These are phyloP conservation scores for Chamaecyparis obtusa DNA, from an alignment of 75 land plant species.

Conservation along the genomic window DNA sequence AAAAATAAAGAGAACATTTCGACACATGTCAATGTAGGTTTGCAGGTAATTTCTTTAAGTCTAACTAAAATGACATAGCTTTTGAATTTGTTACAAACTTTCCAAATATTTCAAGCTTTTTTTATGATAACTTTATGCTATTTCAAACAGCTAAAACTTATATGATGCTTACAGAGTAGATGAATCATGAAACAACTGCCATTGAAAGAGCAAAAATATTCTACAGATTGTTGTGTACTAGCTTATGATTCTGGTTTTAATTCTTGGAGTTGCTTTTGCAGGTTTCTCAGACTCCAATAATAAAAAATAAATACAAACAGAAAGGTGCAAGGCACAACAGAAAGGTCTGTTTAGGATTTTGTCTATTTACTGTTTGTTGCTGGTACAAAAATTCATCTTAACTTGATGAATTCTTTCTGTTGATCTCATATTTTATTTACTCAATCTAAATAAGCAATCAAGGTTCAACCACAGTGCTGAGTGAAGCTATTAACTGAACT, in stretches of 20 bases:
- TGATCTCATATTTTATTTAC: background rate
- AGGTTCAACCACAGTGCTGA: background rate
- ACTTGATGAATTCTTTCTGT: background rate
- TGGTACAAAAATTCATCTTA: background rate
- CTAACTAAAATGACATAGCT: background rate
- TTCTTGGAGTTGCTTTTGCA: conserved; percentile 6
- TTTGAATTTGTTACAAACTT: background rate
- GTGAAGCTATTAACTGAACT: background rate
- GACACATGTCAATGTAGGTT: background rate
- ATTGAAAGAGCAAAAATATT: background rate
- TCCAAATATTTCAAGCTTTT: background rate
- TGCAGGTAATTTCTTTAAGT: background rate
- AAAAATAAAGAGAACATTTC: conserved; percentile 12
- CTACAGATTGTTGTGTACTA: background rate
- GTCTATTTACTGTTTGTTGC: background rate
- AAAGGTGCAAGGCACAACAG: conserved; percentile 40
- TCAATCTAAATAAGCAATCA: background rate
- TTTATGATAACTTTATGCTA: background rate
- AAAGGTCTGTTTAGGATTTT: conserved; percentile 37
- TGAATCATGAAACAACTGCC: background rate
- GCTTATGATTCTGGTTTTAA: background rate
- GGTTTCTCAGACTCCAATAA: conserved; percentile 4
- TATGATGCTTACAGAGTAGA: background rate
- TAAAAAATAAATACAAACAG: conserved; percentile 13
- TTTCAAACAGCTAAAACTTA: background rate